Evolutionary conservation across 2,329 filamentous ascomycete genomes (phyloP), one percentile per base, ranked within the genome.

Genomic region (Magnaporthiopsis incrustans): DNA sequence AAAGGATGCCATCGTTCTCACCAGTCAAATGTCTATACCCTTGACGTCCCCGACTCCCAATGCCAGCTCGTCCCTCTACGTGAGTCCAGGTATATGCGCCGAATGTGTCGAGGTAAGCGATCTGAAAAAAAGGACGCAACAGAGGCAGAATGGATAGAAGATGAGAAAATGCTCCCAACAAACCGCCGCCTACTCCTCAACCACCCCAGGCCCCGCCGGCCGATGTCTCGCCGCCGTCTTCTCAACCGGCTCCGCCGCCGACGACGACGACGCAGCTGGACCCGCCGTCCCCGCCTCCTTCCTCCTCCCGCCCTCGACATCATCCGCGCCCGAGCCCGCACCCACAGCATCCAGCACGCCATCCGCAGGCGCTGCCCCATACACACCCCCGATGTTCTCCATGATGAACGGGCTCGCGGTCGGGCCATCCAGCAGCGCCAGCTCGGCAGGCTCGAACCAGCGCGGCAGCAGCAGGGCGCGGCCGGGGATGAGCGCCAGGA

Each of bases 331-430:
- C 15, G 64, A 60, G 6, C 59, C 59, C 26, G 53, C 56, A 33
- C 30, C 64, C 32, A 15, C 35, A 15, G n/a, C 63, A 33, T 68
- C 67, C 25, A 66, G 22, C 25, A 62, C 64, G 5, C 61, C 65
- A 1, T 64, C 65, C 50, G 67, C 67, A 12, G 63, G 61, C 61
- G 33, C 10, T 60, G 64, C 70, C 0, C 82, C 85, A 72, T 85
- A 85, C 22, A 79, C 77, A 0, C 88, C 89, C 15, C 89, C 88
- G 7, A 89, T 87, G 65, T 86, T 88, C 74, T 91, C 88, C 87
- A 92, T 91, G 0, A 85, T 91, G 65, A 91, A 91, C 11, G 84
- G 81, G 64, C 87, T 89, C 0, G 90, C 90, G 0, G 90, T 92
- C 0, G 89, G 88, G n/a, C 78, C 88, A 71, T 94, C 90, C 27